A percentile compares a stretch with the other conserved stretches of the same genome.
These are phyloP conservation scores for Nadsonia fulvescens DNA, from an alignment of 805 yeast species.

Conservation along the genomic window DNA sequence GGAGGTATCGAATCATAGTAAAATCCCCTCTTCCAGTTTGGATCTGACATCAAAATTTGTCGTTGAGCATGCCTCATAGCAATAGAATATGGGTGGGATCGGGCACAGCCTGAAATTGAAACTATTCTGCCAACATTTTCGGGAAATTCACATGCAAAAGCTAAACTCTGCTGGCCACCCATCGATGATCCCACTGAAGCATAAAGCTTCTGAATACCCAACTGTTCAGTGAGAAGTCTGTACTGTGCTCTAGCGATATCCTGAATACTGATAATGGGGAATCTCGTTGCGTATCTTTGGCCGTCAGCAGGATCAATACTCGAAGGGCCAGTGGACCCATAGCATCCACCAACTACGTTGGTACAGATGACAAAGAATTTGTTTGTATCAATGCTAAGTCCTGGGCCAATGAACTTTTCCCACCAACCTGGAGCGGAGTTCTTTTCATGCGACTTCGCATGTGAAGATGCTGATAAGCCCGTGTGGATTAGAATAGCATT, in stretches of 20 bases:
- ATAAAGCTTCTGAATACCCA: slow-evolving; percentile 44
- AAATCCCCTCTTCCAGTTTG: slow-evolving; percentile 84
- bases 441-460: slow-evolving; percentile 62
- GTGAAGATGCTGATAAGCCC: slow-evolving; percentile 85
- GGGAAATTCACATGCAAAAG: slow-evolving; percentile 72
- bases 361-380: slow-evolving; percentile 75
- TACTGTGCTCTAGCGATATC: slow-evolving; percentile 89
- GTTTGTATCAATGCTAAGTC: slow-evolving; percentile 55
- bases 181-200: slow-evolving; percentile 83
- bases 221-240: slow-evolving; percentile 39
- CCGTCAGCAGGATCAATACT: slow-evolving; percentile 53
- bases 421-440: slow-evolving; percentile 82
- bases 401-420: slow-evolving; percentile 87
- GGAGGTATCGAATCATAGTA: slow-evolving; percentile 72
- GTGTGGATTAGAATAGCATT: slow-evolving; percentile 76
- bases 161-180: slow-evolving; percentile 98
- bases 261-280: slow-evolving; percentile 69
- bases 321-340: slow-evolving; percentile 88
- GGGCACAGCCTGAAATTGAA: slow-evolving; percentile 80
- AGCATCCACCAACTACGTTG: slow-evolving; percentile 86
- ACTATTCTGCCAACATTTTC: slow-evolving; percentile 55
- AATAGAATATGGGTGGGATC: slow-evolving; percentile 85
- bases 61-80: slow-evolving; percentile 88
- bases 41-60: slow-evolving; percentile 86
- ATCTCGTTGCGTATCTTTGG: slow-evolving; percentile 62